Evolutionary conservation across 2,329 filamentous ascomycete genomes (phyloP).

Genomic region (Colletotrichum plurivorum): DNA sequence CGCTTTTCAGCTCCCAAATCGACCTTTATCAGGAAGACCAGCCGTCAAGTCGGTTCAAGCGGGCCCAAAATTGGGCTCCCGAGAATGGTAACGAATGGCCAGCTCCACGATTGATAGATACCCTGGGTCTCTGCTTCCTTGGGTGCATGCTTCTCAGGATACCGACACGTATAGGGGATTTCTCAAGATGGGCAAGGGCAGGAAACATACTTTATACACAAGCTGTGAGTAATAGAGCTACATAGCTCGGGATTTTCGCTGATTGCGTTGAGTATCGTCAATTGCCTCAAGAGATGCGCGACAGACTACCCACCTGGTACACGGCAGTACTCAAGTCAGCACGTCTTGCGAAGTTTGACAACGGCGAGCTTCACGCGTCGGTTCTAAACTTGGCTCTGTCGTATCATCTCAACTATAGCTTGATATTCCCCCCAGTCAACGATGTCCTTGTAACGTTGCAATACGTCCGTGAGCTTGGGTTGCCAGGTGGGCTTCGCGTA

Average conservation of each 20-base stretch:
- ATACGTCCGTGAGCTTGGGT: slow-evolving; percentile 77
- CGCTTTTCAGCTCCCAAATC: slow-evolving; percentile 58
- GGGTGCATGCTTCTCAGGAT: slow-evolving; percentile 81
- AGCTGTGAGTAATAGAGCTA: slow-evolving; percentile 64
- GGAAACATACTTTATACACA: slow-evolving; percentile 81
- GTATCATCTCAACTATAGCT: slow-evolving; percentile 77
- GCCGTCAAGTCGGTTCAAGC: slow-evolving; percentile 49
- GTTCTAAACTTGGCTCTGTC: slow-evolving; percentile 74
- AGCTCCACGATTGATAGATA: slow-evolving; percentile 80
- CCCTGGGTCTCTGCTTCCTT: slow-evolving; percentile 84
- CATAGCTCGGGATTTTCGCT: not conserved
- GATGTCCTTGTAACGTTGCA: slow-evolving; percentile 76
- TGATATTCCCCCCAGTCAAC: slow-evolving; percentile 82
- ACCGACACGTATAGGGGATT: slow-evolving; percentile 81
- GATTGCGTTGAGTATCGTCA: slow-evolving; percentile 60
- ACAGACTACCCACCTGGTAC: slow-evolving; percentile 74
- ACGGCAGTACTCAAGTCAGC: slow-evolving; percentile 70
- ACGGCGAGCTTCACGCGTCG: slow-evolving; percentile 74
- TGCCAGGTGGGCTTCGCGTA: slow-evolving; percentile 73
- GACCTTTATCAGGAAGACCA: slow-evolving; percentile 42
- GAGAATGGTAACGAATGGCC: slow-evolving; percentile 64
- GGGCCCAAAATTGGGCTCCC: slow-evolving; percentile 59
- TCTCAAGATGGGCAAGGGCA: slow-evolving; percentile 76
- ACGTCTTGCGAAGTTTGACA: slow-evolving; percentile 56
- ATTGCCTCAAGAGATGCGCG: slow-evolving; percentile 75